Percentiles rank a stretch among this genome's conserved stretches.
These are phyloP conservation scores for Cytospora piceicola DNA, from an alignment of 2,329 filamentous ascomycete species.

Conservation along the genomic window DNA sequence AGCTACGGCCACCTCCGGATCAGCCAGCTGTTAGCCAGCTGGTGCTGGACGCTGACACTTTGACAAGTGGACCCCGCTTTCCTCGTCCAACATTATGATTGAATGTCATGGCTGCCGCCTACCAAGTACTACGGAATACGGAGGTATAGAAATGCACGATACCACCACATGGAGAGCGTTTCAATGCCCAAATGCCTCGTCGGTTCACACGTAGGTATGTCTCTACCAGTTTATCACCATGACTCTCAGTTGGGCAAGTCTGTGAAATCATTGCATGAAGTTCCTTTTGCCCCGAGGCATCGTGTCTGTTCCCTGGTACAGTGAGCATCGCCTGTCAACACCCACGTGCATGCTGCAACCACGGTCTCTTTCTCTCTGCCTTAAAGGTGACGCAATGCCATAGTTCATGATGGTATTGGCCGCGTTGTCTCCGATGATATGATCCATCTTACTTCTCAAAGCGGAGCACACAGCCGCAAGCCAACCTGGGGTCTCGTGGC, in stretches of 20 bases:
- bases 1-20: background rate
- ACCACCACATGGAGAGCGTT: too few relatives aligned
- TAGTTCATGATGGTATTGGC: background rate
- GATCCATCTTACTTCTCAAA: conserved; percentile 8
- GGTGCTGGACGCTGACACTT: background rate
- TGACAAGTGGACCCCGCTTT: background rate
- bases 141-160: too few relatives aligned
- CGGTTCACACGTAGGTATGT: too few relatives aligned
- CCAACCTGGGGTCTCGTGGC: background rate
- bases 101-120: too few relatives aligned
- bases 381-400: background rate
- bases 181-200: too few relatives aligned
- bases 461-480: background rate
- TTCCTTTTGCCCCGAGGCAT: background rate
- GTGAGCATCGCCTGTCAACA: background rate
- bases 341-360: background rate
- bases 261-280: background rate
- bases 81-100: background rate
- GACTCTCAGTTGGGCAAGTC: background rate
- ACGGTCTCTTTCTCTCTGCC: background rate
- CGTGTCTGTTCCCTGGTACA: background rate
- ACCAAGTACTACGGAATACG: too few relatives aligned
- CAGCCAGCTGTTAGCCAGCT: background rate
- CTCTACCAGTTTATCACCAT: background rate
- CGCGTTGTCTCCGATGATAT: background rate